Evolutionary conservation across 805 yeast genomes (phyloP).

Genomic region (Candida ascalaphidarum): DNA sequence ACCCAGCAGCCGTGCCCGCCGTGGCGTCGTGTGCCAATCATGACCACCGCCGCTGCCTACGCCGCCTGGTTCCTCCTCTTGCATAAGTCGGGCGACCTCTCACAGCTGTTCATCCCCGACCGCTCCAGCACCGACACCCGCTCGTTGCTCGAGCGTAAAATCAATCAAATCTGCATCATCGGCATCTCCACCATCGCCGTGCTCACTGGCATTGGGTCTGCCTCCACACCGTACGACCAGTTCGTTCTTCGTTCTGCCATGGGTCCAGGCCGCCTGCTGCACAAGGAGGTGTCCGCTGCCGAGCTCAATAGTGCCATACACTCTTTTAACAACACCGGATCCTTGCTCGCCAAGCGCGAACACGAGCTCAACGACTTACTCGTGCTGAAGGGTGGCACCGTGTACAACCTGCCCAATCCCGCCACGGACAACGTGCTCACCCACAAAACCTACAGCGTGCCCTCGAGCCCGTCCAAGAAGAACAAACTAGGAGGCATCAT

Average conservation of each 20-base stretch:
- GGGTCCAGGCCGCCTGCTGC: no score
- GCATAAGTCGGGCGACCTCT: constrained; percentile 24
- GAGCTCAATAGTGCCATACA: constrained; percentile 26
- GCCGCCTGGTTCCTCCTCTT: constrained; percentile 25
- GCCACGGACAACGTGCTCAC: constrained; percentile 5
- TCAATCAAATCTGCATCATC: constrained; percentile 37
- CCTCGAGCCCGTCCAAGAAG: constrained; percentile 4
- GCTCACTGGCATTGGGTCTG: constrained; percentile 45
- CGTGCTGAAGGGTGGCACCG: constrained; percentile 14
- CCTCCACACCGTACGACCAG: constrained; percentile 31
- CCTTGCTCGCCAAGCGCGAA: constrained; percentile 24
- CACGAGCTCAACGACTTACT: constrained; percentile 17
- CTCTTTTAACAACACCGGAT: constrained; percentile 33
- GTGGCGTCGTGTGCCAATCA: not conserved
- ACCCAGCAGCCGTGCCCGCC: constrained; percentile 2
- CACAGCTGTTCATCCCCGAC: constrained; percentile 15
- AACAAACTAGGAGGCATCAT: constrained; percentile 22
- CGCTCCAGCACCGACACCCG: constrained; percentile 8
- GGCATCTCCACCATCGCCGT: constrained; percentile 45
- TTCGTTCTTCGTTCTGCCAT: no score
- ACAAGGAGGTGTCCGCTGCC: constrained; percentile 14
- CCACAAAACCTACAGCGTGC: constrained; percentile 2
- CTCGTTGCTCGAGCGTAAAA: constrained; percentile 30
- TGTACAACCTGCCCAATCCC: constrained; percentile 11
- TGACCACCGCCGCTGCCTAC: constrained; percentile 6